Percentiles rank a stretch among this genome's conserved stretches.
phyloP scores from a whole-genome alignment of 2,329 filamentous ascomycete species.

The Pyrenochaeta sp. region DNA sequence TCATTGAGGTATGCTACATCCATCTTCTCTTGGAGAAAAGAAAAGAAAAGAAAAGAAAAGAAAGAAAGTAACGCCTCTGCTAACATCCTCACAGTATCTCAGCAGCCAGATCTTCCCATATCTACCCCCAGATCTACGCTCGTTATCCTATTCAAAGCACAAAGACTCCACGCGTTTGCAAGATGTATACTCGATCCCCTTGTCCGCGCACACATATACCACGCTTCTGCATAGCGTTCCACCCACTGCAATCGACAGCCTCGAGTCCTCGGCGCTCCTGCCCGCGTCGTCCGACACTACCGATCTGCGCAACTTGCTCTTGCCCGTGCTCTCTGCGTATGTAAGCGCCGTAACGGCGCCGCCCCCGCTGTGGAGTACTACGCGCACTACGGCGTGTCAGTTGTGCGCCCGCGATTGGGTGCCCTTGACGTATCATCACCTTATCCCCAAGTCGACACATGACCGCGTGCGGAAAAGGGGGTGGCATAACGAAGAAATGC shows the following conservation, averaged over 20 bases:
- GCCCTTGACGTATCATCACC: conserved; percentile 81
- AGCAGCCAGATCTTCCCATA: conserved; percentile 72
- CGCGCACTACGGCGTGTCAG: conserved; percentile 70
- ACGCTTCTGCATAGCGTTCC: conserved; percentile 62
- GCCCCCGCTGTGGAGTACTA: conserved; percentile 70
- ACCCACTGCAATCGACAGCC: conserved; percentile 69
- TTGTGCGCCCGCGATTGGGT: conserved; percentile 80
- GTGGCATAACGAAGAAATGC: conserved; percentile 78
- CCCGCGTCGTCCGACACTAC: conserved; percentile 48
- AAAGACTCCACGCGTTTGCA: conserved; percentile 61
- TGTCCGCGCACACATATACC: conserved; percentile 62
- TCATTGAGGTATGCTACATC: conserved; percentile 67
- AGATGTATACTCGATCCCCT: conserved; percentile 65
- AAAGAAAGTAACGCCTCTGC: neutral
- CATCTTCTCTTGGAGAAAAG: neutral
- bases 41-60: too few relatives aligned
- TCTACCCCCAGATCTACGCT: conserved; percentile 69
- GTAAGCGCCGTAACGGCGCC: conserved; percentile 65
- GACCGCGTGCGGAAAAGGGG: conserved; percentile 77
- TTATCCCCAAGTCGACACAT: conserved; percentile 82
- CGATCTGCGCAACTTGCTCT: conserved; percentile 64
- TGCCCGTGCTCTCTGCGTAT: conserved; percentile 71
- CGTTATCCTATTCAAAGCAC: conserved; percentile 67
- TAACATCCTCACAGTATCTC: conserved; percentile 64
- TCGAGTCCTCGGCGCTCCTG: conserved; percentile 72